Conservation (phyloP, 2,329 filamentous ascomycete species). For the Diaporthe eres region DNA sequence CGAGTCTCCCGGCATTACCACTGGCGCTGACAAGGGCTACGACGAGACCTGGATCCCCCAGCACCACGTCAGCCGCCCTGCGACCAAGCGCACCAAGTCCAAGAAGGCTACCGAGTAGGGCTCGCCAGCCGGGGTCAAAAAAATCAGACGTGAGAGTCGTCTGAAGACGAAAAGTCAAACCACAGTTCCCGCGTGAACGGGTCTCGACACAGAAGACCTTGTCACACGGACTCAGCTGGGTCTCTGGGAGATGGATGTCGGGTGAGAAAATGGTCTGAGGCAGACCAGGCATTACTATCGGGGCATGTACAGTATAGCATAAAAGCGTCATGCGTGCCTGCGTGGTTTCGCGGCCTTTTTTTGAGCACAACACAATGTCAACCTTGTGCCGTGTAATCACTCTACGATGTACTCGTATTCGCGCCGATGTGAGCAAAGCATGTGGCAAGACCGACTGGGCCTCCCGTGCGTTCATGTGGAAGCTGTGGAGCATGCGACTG, state of each 20-base stretch:
- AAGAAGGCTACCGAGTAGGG: slow-evolving; percentile 52
- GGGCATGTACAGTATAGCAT: slow-evolving; percentile 30
- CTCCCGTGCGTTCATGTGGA: not conserved
- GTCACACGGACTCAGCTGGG: not conserved
- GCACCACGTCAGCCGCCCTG: slow-evolving; percentile 88
- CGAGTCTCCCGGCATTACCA: slow-evolving; percentile 78
- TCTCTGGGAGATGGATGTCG: not conserved
- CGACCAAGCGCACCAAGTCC: slow-evolving; percentile 75
- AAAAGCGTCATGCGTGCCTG: slow-evolving; percentile 12
- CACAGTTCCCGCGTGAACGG: not conserved
- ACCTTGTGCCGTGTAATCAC: not conserved
- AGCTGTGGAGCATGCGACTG: not conserved
- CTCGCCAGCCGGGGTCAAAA: not conserved
- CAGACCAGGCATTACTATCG: slow-evolving; percentile 26
- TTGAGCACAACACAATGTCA: slow-evolving; percentile 19
- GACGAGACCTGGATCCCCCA: slow-evolving; percentile 96
- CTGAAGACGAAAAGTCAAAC: slow-evolving; percentile 5
- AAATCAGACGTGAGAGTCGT: slow-evolving; percentile 1
- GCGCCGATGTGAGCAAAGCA: not conserved
- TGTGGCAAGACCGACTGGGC: not conserved
- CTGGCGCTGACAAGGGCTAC: slow-evolving; percentile 79
- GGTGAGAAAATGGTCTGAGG: slow-evolving; percentile 1
- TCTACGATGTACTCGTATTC: not conserved
- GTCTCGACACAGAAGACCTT: not conserved
- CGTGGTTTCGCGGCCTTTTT: slow-evolving; percentile 15